phyloP scores from a whole-genome alignment of 129 eudicot species.

The Mikania micrantha region DNA sequence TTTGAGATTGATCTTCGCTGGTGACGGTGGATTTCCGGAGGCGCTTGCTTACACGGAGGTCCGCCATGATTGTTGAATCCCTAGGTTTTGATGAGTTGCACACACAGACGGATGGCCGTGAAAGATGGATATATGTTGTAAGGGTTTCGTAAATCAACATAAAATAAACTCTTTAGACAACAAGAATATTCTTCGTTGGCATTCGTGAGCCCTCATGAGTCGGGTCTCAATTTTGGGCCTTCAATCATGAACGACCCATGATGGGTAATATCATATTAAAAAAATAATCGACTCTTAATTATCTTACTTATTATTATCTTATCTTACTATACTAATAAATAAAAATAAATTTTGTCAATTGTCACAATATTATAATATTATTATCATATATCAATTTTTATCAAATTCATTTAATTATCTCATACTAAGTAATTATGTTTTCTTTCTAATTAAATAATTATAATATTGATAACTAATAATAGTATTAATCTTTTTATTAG shows the following conservation, averaged over 20 bases:
- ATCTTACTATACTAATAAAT: no score
- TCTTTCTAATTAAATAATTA: no score
- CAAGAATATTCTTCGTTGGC: slow-evolving; percentile 16
- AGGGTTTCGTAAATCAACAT: slow-evolving; percentile 16
- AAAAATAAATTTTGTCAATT: no score
- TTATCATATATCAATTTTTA: no score
- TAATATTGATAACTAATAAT: no score
- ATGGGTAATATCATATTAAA: no score
- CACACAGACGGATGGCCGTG: slow-evolving; percentile 13
- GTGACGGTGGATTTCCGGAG: slow-evolving; percentile 10
- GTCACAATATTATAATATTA: no score
- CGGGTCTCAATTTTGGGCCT: not conserved
- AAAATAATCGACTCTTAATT: no score
- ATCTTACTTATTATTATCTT: no score
- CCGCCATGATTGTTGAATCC: slow-evolving; percentile 15
- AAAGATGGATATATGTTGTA: not conserved
- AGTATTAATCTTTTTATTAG: no score
- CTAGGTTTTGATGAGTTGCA: slow-evolving; percentile 2
- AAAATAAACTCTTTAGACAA: slow-evolving; percentile 12
- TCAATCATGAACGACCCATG: not conserved
- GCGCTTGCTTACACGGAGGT: slow-evolving; percentile 29
- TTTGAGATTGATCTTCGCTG: not conserved
- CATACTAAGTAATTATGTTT: no score
- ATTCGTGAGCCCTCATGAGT: not conserved
- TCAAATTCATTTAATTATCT: no score